These are phyloP conservation scores for Pisolithus marmoratus DNA, from an alignment of 768 basidiomycete species.

Conservation along the genomic window DNA sequence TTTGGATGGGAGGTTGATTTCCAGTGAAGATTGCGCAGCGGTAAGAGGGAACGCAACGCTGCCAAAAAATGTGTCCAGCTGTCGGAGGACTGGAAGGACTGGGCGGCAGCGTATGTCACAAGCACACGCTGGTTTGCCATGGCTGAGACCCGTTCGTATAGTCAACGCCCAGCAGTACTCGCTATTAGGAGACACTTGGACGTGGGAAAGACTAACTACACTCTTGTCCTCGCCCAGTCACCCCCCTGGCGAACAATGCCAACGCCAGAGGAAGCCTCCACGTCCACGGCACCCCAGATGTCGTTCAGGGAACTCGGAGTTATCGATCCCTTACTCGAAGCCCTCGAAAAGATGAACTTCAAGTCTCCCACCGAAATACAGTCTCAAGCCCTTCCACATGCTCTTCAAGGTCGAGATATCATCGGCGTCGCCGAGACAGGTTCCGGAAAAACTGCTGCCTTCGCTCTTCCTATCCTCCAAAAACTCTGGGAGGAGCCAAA, in stretches of 20 bases:
- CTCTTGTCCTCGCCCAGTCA: too few relatives aligned
- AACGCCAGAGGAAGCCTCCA: slow-evolving; percentile 55
- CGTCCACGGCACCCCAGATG: slow-evolving; percentile 32
- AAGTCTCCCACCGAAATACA: slow-evolving; percentile 91
- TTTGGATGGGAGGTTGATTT: slow-evolving; percentile 66
- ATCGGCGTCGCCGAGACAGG: slow-evolving; percentile 99
- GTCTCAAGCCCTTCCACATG: slow-evolving; percentile 75
- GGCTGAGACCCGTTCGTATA: background rate
- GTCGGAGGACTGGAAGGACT: slow-evolving; percentile 59
- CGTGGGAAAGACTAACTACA: too few relatives aligned
- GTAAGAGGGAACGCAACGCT: slow-evolving; percentile 66
- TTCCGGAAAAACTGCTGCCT: slow-evolving; percentile 96
- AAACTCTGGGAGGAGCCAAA: slow-evolving; percentile 95
- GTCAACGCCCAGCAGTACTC: too few relatives aligned
- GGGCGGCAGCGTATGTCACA: slow-evolving; percentile 63
- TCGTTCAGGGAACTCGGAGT: slow-evolving; percentile 85
- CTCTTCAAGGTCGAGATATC: slow-evolving; percentile 87
- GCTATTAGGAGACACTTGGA: too few relatives aligned
- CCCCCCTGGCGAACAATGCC: slow-evolving; percentile 39
- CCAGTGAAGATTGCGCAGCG: slow-evolving; percentile 91
- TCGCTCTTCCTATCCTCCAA: slow-evolving; percentile 93
- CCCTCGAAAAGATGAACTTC: slow-evolving; percentile 76
- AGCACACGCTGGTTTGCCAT: slow-evolving; percentile 50
- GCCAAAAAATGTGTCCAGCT: slow-evolving; percentile 67
- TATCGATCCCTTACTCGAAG: slow-evolving; percentile 83